Conservation (phyloP, 805 yeast species). For the Sugiyamaella americana region DNA sequence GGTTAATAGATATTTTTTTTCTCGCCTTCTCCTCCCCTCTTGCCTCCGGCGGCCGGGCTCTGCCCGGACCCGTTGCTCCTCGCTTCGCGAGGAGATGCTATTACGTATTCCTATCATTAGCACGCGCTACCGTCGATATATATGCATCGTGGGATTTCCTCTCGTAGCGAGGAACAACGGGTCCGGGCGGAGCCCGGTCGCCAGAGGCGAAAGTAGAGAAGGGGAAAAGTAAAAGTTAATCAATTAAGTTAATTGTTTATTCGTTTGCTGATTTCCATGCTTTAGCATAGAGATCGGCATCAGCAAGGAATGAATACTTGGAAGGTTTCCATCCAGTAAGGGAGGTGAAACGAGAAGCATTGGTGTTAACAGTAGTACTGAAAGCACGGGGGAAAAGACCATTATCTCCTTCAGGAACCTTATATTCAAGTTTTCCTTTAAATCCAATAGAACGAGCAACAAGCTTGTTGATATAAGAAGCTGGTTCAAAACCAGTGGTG, state of each 20-base stretch:
- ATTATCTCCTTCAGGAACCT: slow-evolving; percentile 3
- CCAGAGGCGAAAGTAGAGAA: no score
- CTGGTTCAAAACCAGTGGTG: slow-evolving; percentile 3
- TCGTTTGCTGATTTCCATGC: slow-evolving; percentile 7
- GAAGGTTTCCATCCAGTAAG: slow-evolving; percentile 5
- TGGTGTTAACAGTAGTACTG: slow-evolving; percentile 3
- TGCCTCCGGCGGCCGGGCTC: background rate
- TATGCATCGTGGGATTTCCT: no score
- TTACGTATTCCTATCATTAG: no score
- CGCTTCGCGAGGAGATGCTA: no score
- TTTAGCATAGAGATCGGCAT: slow-evolving; percentile 6
- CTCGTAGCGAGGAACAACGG: no score
- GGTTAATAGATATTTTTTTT: no score
- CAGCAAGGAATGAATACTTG: slow-evolving; percentile 2
- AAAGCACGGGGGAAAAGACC: slow-evolving; percentile 10
- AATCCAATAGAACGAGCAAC: slow-evolving; percentile 9
- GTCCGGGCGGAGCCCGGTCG: no score
- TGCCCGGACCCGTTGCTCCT: no score
- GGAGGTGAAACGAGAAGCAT: background rate
- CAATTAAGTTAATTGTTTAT: no score
- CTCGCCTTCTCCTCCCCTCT: no score
- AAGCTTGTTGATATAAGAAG: background rate
- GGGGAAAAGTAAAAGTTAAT: no score
- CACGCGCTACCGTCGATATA: no score
- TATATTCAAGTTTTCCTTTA: slow-evolving; percentile 5